These are phyloP conservation scores for Botrytis galanthina DNA, from an alignment of 2,329 filamentous ascomycete species.

Conservation along the genomic window DNA sequence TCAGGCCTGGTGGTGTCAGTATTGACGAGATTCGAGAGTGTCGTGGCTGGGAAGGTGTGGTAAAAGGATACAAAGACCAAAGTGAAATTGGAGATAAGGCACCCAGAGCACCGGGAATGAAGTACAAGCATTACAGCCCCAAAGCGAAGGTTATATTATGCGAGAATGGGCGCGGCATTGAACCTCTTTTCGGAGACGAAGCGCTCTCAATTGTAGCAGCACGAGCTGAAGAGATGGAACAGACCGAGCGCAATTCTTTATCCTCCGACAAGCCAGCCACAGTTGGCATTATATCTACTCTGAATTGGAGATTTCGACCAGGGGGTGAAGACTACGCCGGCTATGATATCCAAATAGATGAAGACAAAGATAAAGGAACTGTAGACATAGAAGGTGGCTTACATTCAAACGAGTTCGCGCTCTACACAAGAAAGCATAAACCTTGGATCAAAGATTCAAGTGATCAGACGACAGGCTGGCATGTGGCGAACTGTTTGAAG, in stretches of 20 bases:
- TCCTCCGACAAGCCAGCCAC: slow-evolving; percentile 13
- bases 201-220: slow-evolving; percentile 19
- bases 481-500: slow-evolving; percentile 49
- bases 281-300: slow-evolving; percentile 40
- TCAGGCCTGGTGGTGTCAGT: slow-evolving; percentile 84
- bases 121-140: slow-evolving; percentile 97
- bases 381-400: background rate
- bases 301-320: slow-evolving; percentile 2
- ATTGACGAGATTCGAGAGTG: slow-evolving; percentile 74
- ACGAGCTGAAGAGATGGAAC: slow-evolving; percentile 13
- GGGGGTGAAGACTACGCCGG: background rate
- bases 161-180: slow-evolving; percentile 49
- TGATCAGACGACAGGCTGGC: background rate
- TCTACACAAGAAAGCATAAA: slow-evolving; percentile 2
- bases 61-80: slow-evolving; percentile 75
- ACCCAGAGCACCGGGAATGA: slow-evolving; percentile 93
- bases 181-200: slow-evolving; percentile 3
- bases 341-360: background rate
- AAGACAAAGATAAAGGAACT: background rate
- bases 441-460: background rate
- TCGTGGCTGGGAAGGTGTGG: slow-evolving; percentile 76
- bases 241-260: slow-evolving; percentile 22
- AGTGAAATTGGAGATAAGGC: slow-evolving; percentile 62
- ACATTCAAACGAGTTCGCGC: background rate
- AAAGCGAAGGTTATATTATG: slow-evolving; percentile 83